Evolutionary conservation across 1,284 basidiomycete species (phyloP).

Genomic region (Sanghuangporus weigelae): DNA sequence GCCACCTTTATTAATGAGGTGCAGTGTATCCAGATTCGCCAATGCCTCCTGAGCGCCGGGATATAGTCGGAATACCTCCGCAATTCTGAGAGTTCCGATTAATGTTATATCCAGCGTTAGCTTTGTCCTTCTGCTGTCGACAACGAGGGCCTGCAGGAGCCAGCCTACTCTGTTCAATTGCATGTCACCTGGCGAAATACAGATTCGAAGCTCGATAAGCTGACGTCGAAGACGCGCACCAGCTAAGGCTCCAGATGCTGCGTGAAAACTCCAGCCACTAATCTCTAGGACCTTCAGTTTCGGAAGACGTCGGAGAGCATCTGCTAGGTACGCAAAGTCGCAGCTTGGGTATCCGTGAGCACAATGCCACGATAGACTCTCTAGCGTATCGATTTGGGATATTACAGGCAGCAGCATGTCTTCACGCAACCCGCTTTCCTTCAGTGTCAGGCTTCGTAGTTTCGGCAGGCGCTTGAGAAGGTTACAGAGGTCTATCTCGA

Average conservation of each 20-base stretch:
- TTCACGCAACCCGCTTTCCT: conserved; percentile 15
- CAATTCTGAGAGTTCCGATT: conserved; percentile 13
- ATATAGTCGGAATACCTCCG: conserved; percentile 4
- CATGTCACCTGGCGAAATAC: conserved; percentile 14
- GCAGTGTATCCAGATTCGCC: neutral
- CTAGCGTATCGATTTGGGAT: conserved; percentile 3
- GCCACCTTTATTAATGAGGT: conserved; percentile 17
- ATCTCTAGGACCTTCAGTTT: conserved; percentile 8
- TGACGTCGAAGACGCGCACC: neutral
- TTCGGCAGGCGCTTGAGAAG: conserved; percentile 9
- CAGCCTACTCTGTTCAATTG: conserved; percentile 14
- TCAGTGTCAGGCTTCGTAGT: conserved; percentile 8
- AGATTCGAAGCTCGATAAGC: conserved; percentile 7
- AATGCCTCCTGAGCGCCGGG: conserved; percentile 5
- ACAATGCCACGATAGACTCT: conserved; percentile 16
- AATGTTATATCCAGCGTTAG: conserved; percentile 15
- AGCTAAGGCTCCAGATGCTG: neutral
- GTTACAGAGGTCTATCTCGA: conserved; percentile 11
- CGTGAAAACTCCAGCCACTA: conserved; percentile 17
- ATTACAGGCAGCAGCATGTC: conserved; percentile 7
- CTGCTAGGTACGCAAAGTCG: conserved; percentile 11
- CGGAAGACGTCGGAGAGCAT: conserved; percentile 6
- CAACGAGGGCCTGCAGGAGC: conserved; percentile 13
- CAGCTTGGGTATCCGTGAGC: conserved; percentile 15
- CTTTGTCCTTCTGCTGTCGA: conserved; percentile 2